A percentile compares a stretch with the other conserved stretches of the same genome.
These are phyloP conservation scores for Pneumocystis jirovecii DNA, from an alignment of 1,139 yeast genomes.

Conservation along the genomic window DNA sequence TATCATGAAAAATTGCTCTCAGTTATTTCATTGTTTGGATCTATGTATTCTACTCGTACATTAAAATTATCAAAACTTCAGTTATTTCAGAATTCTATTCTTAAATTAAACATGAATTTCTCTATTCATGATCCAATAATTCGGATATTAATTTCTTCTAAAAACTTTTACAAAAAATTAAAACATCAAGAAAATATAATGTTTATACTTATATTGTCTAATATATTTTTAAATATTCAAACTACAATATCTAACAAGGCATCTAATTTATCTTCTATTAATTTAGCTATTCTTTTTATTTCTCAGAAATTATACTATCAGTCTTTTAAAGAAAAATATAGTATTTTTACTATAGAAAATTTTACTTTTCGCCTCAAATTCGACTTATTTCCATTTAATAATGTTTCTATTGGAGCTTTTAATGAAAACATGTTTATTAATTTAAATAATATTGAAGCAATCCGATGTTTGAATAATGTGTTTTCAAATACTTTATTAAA, in stretches of 20 bases:
- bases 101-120: slow-evolving; percentile 23
- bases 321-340: neutral
- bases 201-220: slow-evolving; percentile 18
- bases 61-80: neutral
- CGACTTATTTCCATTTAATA: neutral
- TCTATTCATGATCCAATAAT: slow-evolving; percentile 28
- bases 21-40: slow-evolving; percentile 10
- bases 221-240: slow-evolving; percentile 20
- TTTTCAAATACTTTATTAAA: neutral
- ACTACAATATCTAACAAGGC: slow-evolving; percentile 21
- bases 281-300: slow-evolving; percentile 19
- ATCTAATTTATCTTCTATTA: slow-evolving; percentile 18
- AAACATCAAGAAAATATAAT: slow-evolving; percentile 7
- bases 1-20: slow-evolving; percentile 11
- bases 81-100: slow-evolving; percentile 15
- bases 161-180: neutral
- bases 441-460: neutral
- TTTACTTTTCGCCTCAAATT: neutral
- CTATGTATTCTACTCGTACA: neutral
- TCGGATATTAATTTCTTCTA: slow-evolving; percentile 17
- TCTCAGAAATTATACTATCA: slow-evolving; percentile 12
- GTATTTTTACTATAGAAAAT: neutral
- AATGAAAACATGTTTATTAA: neutral
- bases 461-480: neutral
- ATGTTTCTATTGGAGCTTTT: neutral